Evolutionary conservation across 768 basidiomycete genomes (phyloP).

Genomic region (Amanita pseudoporphyria): DNA sequence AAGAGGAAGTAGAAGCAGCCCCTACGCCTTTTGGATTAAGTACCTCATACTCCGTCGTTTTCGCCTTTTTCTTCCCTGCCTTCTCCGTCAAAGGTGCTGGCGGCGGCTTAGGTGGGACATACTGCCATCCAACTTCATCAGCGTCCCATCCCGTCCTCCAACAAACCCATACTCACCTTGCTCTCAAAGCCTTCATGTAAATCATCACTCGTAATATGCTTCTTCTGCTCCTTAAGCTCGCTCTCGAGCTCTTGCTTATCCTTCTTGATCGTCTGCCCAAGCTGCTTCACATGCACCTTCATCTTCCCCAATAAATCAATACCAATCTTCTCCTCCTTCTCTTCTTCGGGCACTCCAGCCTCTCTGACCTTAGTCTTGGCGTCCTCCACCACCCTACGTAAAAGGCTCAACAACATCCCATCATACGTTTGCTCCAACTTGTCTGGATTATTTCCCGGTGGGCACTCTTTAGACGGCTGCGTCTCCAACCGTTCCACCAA

Average conservation of each 20-base stretch:
- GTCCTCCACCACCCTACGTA: constrained; percentile 62
- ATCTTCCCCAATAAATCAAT: constrained; percentile 54
- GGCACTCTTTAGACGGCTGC: constrained; percentile 66
- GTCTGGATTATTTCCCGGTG: constrained; percentile 58
- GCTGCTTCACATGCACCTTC: constrained; percentile 52
- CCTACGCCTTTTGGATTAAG: constrained; percentile 46
- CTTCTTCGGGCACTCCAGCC: constrained; percentile 32
- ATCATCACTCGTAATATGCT: constrained; percentile 93
- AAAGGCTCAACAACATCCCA: constrained; percentile 74
- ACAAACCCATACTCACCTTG: constrained; percentile 36
- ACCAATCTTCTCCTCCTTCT: constrained; percentile 48
- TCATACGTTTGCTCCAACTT: constrained; percentile 81
- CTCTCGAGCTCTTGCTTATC: constrained; percentile 50
- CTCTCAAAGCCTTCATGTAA: constrained; percentile 82
- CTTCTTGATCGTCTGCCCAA: constrained; percentile 55
- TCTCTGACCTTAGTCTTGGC: constrained; percentile 46
- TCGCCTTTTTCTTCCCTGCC: constrained; percentile 30
- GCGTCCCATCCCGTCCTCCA: neutral
- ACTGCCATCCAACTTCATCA: constrained; percentile 30
- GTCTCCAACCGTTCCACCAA: constrained; percentile 68
- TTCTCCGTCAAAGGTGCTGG: constrained; percentile 57
- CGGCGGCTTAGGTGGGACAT: constrained; percentile 62
- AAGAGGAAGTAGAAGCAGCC: constrained; percentile 21
- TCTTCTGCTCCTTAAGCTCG: constrained; percentile 71
- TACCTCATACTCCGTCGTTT: constrained; percentile 56